Evolutionary conservation across 192 early-diverging fungal genomes (phyloP).

Genomic region (Coemansia sp.): DNA sequence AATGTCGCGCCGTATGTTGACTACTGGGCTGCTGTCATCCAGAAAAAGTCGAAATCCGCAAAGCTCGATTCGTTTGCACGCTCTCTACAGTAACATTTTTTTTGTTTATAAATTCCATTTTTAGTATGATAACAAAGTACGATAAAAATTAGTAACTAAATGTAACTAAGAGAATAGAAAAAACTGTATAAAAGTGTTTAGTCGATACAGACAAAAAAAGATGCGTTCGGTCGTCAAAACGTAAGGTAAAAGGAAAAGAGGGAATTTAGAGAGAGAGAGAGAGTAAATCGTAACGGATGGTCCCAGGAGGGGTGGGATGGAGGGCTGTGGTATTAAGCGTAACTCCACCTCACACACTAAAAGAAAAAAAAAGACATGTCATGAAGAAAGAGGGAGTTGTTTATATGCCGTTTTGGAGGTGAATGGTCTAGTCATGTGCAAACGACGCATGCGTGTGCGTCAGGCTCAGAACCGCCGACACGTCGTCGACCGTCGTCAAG

Average conservation of each 20-base stretch:
- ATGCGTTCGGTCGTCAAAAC: too few species aligned
- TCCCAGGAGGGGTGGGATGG: too few species aligned
- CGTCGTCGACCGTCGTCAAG: constrained; percentile 83
- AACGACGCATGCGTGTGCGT: constrained; percentile 46
- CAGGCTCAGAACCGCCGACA: constrained; percentile 70
- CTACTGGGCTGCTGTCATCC: constrained; percentile 14
- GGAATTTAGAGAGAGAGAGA: too few species aligned
- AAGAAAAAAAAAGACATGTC: neutral
- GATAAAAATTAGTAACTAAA: too few species aligned
- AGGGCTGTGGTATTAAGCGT: neutral
- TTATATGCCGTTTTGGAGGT: constrained; percentile 5
- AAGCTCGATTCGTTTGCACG: constrained; percentile 31
- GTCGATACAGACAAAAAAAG: too few species aligned
- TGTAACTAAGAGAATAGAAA: too few species aligned
- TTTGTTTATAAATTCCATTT: neutral
- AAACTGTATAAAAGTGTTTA: too few species aligned
- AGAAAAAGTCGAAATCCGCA: neutral
- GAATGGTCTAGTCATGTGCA: constrained; percentile 11
- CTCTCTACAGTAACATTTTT: constrained; percentile 17
- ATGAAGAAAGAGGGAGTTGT: constrained; percentile 2
- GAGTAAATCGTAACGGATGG: too few species aligned
- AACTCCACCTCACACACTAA: neutral
- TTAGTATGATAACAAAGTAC: too few species aligned
- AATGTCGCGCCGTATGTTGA: constrained; percentile 9
- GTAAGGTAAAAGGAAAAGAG: too few species aligned